phyloP scores from a whole-genome alignment of 164 flowering plant genomes.

The Akebia trifoliata region DNA sequence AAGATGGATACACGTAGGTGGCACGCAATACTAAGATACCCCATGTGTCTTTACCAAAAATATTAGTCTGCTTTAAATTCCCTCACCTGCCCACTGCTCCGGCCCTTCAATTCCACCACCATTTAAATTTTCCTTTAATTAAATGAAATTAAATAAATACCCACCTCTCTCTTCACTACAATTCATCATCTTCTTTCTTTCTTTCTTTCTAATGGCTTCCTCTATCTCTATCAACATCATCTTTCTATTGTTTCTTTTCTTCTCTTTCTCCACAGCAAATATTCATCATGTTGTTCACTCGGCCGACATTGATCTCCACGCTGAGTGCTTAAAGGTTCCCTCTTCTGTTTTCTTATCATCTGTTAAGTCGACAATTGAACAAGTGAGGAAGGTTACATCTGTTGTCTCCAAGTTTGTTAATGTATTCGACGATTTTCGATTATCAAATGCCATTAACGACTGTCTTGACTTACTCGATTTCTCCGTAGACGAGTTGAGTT shows the following conservation, averaged over 20 bases:
- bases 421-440: slow-evolving; percentile 38
- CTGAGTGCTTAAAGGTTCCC: slow-evolving; percentile 39
- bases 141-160: too few species aligned
- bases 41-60: too few species aligned
- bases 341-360: slow-evolving; percentile 33
- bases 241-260: slow-evolving; percentile 1
- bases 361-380: slow-evolving; percentile 32
- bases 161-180: too few species aligned
- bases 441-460: slow-evolving; percentile 58
- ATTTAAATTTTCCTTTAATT: too few species aligned
- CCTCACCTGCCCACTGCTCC: too few species aligned
- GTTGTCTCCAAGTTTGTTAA: slow-evolving; percentile 37
- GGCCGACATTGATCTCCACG: background rate
- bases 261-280: background rate
- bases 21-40: too few species aligned
- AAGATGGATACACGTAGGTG: too few species aligned
- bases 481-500: slow-evolving; percentile 54
- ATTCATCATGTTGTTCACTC: background rate
- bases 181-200: too few species aligned
- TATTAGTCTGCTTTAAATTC: too few species aligned
- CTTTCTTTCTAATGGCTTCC: too few species aligned
- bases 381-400: slow-evolving; percentile 30
- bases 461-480: slow-evolving; percentile 80
- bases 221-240: background rate
- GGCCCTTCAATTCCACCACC: too few species aligned